Percentiles rank a stretch among this genome's conserved stretches.
Conservation (phyloP, 2,329 filamentous ascomycete species). For the Pseudohalonectria lignicola region DNA sequence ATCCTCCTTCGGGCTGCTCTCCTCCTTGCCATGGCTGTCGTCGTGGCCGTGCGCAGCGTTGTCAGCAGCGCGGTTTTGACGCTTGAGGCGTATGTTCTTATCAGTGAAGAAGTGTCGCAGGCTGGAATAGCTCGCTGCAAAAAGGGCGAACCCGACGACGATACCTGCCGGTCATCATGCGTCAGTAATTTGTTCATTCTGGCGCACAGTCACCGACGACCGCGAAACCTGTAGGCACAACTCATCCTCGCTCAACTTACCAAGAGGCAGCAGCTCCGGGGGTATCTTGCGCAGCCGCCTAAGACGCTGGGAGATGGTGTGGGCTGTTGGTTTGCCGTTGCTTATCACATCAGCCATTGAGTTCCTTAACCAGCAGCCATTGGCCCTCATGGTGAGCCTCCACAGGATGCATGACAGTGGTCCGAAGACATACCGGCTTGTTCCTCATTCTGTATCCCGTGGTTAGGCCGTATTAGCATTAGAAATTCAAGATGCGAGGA, state of each 20-base stretch:
- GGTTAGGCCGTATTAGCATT: conserved; percentile 16
- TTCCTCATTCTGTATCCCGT: conserved; percentile 52
- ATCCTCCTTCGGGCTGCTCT: conserved; percentile 4
- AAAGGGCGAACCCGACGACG: conserved; percentile 76
- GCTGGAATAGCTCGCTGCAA: conserved; percentile 74
- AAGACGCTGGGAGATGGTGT: conserved; percentile 93
- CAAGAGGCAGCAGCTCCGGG: conserved; percentile 87
- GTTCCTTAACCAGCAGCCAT: too few relatives aligned
- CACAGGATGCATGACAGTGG: too few relatives aligned
- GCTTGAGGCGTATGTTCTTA: conserved; percentile 81
- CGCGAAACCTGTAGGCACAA: too few relatives aligned
- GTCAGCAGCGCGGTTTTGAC: conserved; percentile 47
- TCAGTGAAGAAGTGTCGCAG: conserved; percentile 74
- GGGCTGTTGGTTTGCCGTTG: conserved; percentile 66
- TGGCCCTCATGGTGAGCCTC: too few relatives aligned
- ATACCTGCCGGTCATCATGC: conserved; percentile 52
- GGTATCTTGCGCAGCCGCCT: conserved; percentile 84
- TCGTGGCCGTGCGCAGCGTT: conserved; percentile 17
- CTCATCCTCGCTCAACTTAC: too few relatives aligned
- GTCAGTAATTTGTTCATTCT: too few relatives aligned
- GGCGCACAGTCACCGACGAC: conserved; percentile 1
- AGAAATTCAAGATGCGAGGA: too few relatives aligned
- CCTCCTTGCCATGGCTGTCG: conserved; percentile 4
- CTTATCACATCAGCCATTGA: conserved; percentile 5
- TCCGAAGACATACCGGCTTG: conserved; percentile 48